Evolutionary conservation across 2,329 filamentous ascomycete genomes (phyloP), one percentile per base, ranked within the genome.

Genomic region (Uncinocarpus reesii): DNA sequence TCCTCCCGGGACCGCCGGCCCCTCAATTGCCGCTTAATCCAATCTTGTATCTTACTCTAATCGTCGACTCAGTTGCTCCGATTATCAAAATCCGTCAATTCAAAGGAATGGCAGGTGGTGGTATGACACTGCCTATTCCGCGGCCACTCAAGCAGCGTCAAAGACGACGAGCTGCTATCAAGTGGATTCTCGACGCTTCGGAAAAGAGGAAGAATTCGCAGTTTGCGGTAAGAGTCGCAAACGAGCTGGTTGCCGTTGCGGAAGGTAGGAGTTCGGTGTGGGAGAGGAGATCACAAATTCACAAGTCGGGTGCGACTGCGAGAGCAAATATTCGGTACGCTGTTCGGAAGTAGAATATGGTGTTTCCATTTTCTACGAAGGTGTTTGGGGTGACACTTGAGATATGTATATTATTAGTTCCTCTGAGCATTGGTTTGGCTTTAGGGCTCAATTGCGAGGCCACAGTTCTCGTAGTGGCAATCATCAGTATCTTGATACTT

Each of bases 11-110:
- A 49, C 86, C 89, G 1, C 85, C 88, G 1, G 74, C 85, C 20
- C 72, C 77, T 3, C 82, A 90, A 58, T 82, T 98, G 7, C 88
- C 92, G 2, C 79, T 95, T 26, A 86, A 95, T 66, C 92, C 92
- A 1, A 76, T 93, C 47, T 77, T 86, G 47, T 98, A 96, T 71
- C 81, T 98, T 41, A 86, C 84, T 10, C 76, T 93, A 26, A 88
- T 89, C 26, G 81, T 98, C 60, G 92, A 98, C 73, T 93, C 86
- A 7, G 83, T 98, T 20, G 86, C 89, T 1, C 92, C 92, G 7
- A 76, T 98, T 13, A 73, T 98, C 60, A 83, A 84, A 56, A 81
- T 98, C 61, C 79, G 81, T 47, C 77, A 77, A 52, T 77, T 87
- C 58, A 80, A 80, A 60, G 88, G 87, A 56, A 78, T 84, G 29